A percentile compares a stretch with the other conserved stretches of the same genome.
Evolutionary conservation across 208 protist species (phyloP).

Genomic region (Leishmania aethiopica): DNA sequence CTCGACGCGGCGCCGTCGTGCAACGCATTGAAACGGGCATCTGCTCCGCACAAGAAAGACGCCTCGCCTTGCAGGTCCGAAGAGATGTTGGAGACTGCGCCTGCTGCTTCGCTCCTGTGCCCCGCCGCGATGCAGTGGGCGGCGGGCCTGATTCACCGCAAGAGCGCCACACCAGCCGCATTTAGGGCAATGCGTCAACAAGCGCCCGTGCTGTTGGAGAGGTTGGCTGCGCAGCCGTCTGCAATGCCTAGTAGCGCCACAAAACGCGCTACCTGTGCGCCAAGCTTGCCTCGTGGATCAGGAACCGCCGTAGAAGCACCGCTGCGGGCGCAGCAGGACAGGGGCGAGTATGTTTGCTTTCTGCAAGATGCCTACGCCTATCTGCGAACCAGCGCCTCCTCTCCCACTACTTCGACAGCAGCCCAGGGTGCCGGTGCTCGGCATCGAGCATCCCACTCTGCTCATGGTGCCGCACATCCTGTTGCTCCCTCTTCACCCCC

Average conservation of each 20-base stretch:
- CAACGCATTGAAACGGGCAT: not conserved
- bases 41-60: not conserved
- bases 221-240: not conserved
- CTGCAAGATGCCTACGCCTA: slow-evolving; percentile 55
- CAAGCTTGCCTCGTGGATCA: not conserved
- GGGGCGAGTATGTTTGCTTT: slow-evolving; percentile 9
- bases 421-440: not conserved
- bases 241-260: not conserved
- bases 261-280: not conserved
- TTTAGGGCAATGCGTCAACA: slow-evolving; percentile 8
- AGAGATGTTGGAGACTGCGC: not conserved
- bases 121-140: not conserved
- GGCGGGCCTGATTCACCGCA: not conserved
- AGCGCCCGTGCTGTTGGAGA: not conserved
- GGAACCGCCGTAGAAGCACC: not conserved
- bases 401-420: not conserved
- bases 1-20: not conserved
- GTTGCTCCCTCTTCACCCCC: not conserved
- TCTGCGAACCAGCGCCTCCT: slow-evolving; percentile 11
- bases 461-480: not conserved
- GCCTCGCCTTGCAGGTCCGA: not conserved
- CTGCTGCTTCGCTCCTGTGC: not conserved
- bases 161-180: not conserved
- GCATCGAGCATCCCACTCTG: not conserved
- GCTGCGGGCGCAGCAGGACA: not conserved